Evolutionary conservation across 495 filamentous ascomycete species (phyloP).

Genomic region (Beverwykella pulmonaria): DNA sequence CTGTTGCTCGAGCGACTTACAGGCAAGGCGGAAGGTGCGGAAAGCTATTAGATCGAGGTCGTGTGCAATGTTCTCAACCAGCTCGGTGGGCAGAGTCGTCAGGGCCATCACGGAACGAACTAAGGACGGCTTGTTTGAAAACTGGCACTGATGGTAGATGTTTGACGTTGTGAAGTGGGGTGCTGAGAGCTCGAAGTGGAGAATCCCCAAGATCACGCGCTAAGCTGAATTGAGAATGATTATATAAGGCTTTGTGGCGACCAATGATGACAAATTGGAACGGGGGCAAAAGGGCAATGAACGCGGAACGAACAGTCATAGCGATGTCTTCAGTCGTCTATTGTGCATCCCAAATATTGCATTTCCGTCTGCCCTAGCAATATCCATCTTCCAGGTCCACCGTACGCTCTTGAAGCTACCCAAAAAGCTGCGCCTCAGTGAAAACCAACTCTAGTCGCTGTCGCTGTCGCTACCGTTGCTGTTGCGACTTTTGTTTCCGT

Average conservation of each 20-base stretch:
- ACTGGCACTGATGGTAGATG: background rate
- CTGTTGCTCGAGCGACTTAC: conserved; percentile 8
- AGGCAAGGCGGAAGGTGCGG: conserved; percentile 20
- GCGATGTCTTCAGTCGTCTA: too few relatives aligned
- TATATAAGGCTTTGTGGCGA: too few relatives aligned
- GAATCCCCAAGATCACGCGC: too few relatives aligned
- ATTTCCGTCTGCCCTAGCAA: too few relatives aligned
- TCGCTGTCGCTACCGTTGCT: background rate
- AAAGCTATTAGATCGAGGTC: conserved; percentile 12
- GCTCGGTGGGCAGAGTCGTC: conserved; percentile 15
- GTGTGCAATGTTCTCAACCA: conserved; percentile 14
- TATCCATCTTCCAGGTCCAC: background rate
- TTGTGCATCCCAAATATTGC: background rate
- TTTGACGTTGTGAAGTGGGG: background rate
- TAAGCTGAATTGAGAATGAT: too few relatives aligned
- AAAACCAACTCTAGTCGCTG: background rate
- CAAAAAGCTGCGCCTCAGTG: background rate
- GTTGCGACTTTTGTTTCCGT: background rate
- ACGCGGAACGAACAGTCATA: too few relatives aligned
- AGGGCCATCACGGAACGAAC: background rate
- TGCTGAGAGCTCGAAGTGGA: too few relatives aligned
- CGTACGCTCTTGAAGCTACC: too few relatives aligned
- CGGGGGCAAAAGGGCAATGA: too few relatives aligned
- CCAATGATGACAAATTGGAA: too few relatives aligned
- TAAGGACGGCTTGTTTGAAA: background rate